Evolutionary conservation across 495 filamentous ascomycete species (phyloP).

Genomic region (Evansstolkia leycettana): DNA sequence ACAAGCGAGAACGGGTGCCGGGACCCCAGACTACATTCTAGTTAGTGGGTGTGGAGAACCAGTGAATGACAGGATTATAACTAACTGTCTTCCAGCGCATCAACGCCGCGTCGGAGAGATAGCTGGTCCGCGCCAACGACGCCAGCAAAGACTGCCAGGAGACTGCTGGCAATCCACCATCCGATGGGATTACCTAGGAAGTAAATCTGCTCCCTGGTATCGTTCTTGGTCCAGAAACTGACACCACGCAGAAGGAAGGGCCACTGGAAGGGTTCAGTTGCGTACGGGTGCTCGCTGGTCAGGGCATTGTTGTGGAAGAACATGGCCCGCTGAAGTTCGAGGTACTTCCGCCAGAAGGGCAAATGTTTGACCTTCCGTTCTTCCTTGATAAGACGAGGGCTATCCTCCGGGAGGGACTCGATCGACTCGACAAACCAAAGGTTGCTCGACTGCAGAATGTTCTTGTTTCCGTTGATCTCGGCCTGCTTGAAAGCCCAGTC

Average conservation of each 20-base stretch:
- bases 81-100: slow-evolving; percentile 89
- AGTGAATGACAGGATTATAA: slow-evolving; percentile 13
- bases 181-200: slow-evolving; percentile 95
- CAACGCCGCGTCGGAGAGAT: slow-evolving; percentile 79
- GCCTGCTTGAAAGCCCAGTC: slow-evolving; percentile 97
- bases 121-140: slow-evolving; percentile 90
- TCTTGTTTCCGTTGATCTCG: slow-evolving; percentile 99
- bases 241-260: slow-evolving; percentile 93
- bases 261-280: slow-evolving; percentile 92
- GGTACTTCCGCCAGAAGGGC: slow-evolving; percentile 86
- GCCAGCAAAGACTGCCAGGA: slow-evolving; percentile 86
- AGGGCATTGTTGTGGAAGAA: slow-evolving; percentile 98
- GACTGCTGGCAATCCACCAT: slow-evolving; percentile 90
- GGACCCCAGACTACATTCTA: slow-evolving; percentile 23
- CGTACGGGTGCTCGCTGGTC: slow-evolving; percentile 92
- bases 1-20: slow-evolving; percentile 85
- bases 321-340: slow-evolving; percentile 95
- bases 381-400: slow-evolving; percentile 55
- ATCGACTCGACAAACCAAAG: slow-evolving; percentile 91
- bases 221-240: slow-evolving; percentile 98
- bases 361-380: slow-evolving; percentile 66
- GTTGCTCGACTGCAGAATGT: slow-evolving; percentile 77
- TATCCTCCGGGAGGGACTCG: slow-evolving; percentile 58
- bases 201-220: slow-evolving; percentile 94
- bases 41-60: slow-evolving; percentile 3